These are phyloP conservation scores for Sequoiadendron giganteum DNA, from an alignment of 75 land plant genomes.

Conservation along the genomic window DNA sequence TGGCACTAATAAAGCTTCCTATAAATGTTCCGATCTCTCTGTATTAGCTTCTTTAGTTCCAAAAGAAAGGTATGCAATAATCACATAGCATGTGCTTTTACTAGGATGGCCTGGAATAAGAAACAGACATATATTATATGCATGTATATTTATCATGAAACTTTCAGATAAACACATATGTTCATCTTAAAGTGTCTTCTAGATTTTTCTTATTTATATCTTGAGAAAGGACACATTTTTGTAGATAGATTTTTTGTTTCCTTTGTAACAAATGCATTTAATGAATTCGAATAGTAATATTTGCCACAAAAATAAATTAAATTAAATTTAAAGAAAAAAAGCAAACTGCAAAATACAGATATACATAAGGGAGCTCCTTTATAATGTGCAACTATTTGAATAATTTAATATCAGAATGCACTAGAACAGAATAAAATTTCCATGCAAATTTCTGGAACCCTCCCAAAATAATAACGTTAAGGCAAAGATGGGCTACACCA, in stretches of 20 bases:
- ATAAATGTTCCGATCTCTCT: too few species aligned
- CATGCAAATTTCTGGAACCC: not conserved
- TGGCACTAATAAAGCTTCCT: too few species aligned
- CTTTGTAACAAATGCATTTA: not conserved
- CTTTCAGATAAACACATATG: too few species aligned
- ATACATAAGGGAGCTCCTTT: not conserved
- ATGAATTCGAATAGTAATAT: not conserved
- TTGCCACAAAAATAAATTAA: not conserved
- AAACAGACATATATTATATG: too few species aligned
- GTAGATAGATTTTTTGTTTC: not conserved
- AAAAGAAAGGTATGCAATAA: too few species aligned
- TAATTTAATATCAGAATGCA: conserved; percentile 1
- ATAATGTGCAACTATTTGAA: not conserved
- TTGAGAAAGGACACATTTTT: not conserved
- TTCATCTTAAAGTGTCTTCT: too few species aligned
- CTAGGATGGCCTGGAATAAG: too few species aligned
- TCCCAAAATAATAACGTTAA: not conserved
- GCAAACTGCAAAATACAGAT: not conserved
- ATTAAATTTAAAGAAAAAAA: not conserved
- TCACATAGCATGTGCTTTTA: too few species aligned
- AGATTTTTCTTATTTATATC: too few species aligned
- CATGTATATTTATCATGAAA: too few species aligned
- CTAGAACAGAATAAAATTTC: not conserved
- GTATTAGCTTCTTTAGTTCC: too few species aligned
- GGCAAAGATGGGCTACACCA: not conserved